These are phyloP conservation scores for Leccinum uliginosum DNA, from an alignment of 768 basidiomycete genomes.

Conservation along the genomic window DNA sequence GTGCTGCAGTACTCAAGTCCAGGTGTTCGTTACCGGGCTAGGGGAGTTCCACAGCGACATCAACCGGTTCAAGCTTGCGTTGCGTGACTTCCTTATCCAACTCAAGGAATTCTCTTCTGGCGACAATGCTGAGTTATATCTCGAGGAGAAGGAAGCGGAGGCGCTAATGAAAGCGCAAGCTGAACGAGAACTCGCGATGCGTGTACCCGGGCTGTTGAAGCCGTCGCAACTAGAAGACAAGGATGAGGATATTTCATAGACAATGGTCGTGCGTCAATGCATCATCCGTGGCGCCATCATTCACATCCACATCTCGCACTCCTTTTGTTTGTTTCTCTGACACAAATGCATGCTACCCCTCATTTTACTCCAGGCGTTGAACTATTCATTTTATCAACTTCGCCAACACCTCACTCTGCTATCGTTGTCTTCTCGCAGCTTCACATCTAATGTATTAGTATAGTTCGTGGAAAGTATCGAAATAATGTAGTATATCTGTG, in stretches of 20 bases:
- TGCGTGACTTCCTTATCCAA: conserved; percentile 97
- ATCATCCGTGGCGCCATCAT: conserved; percentile 17
- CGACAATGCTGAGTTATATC: conserved; percentile 86
- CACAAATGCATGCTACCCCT: conserved; percentile 21
- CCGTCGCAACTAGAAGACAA: conserved; percentile 92
- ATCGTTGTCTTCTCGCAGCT: conserved; percentile 28
- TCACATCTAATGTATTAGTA: conserved; percentile 37
- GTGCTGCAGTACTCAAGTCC: conserved; percentile 57
- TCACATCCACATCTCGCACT: conserved; percentile 11
- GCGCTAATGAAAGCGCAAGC: conserved; percentile 69
- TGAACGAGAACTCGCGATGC: conserved; percentile 85
- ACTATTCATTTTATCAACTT: conserved; percentile 26
- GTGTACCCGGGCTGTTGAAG: conserved; percentile 97
- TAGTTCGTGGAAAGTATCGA: conserved; percentile 27
- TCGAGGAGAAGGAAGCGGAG: conserved; percentile 94
- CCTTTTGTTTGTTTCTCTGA: conserved; percentile 30
- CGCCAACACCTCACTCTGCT: conserved; percentile 24
- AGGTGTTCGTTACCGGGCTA: conserved; percentile 62
- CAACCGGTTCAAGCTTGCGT: conserved; percentile 87
- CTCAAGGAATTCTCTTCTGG: conserved; percentile 94
- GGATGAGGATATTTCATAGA: conserved; percentile 68
- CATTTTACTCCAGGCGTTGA: conserved; percentile 21
- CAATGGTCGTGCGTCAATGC: conserved; percentile 24
- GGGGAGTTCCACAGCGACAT: conserved; percentile 74
- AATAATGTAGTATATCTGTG: conserved; percentile 27